Base-by-base conservation (phyloP, 2,329 filamentous ascomycete species). In the Cladorrhinum sp. region DNA sequence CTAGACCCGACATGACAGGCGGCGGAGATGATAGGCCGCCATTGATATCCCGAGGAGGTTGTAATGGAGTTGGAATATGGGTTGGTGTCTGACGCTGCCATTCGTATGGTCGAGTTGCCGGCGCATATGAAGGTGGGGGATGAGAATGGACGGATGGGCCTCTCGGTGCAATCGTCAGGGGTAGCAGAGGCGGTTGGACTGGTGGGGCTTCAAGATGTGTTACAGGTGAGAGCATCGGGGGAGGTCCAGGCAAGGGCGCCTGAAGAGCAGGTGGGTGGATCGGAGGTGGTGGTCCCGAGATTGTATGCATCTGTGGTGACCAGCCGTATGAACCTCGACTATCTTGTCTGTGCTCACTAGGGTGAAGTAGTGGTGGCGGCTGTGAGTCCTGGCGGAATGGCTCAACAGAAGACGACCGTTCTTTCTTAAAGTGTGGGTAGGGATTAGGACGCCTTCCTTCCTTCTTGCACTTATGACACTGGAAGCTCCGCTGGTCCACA, bases 381-480 rank as follows among this genome's bases (percentile, higher is more conserved):
- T 66, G 66, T 23, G 64, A 62, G 7, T 62, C 54, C 51, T 67
- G 65, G 27, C 63, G 64, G 4, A 59, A 59, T 7, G 67, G 66
- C 54, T 67, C 66, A 8, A 69, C 66, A 29, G 70, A 63, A 18
- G 73, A 69, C 1, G 66, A 64, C 22, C 73, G 68, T 62, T 71
- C 67, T 32, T 68, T 68, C 18, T 69, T 63, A 7, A 66, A 66
- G 2, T 61, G 62, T 27, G 62, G 68, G 59, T 74, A 75, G 22
- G 73, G 67, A 24, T 69, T 65, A 2, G 81, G 76, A 57, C 79
- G 77, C 24, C 78, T 79, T 60, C 81, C 81, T 27, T 74, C 72
- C 70, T 84, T 87, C 65, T 79, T 81, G 70, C 90, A 93, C 72
- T 91, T 90, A 74, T 93, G 90, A 68, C 90, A 93, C 73, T 92